Evolutionary conservation across 108 stramenopile species (phyloP), one percentile per base, ranked within the genome.

Genomic region (Cylindrotheca closterium): DNA sequence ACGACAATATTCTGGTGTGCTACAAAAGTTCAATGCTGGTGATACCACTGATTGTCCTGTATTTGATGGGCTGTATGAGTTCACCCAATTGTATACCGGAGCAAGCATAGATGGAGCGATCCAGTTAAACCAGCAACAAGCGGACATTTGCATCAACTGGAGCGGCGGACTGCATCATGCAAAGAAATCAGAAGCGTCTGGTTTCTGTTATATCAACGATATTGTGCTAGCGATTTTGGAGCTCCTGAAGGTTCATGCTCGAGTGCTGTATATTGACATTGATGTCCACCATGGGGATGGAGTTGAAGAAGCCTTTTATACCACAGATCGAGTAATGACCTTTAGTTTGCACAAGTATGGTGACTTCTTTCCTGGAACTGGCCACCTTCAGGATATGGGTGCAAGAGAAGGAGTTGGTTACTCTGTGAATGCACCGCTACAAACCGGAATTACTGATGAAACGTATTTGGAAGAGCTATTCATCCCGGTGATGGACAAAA

Each of bases 261-360:
- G 99, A 10, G 99, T 99, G 19, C 87, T 99, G 17, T 99, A 99
- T 78, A 91, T 99, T 54, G 99, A 99, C 70, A 99, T 99, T 69
- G 99, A 99, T 81, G 96, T 99, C 10, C 99, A 99, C 71, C 98
- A 99, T 66, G 98, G 98, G 21, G 98, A 99, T 79, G 98, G 98
- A 4, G 98, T 99, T 25, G 96, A 99, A 83, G 99, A 99, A 80
- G 99, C 99, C 24, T 99, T 99, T 74, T 99, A 99, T 84, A 94
- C 93, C 30, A 98, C 98, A 7, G 96, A 99, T 63, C 91, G 98
- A 1, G 99, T 99, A 65, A 99, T 99, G 99, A 99, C 99, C 10
- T 86, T 96, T 17, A 89, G 86, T 62, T 89, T 99, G 75, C 99
- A 99, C 89, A 98, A 99, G 76, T 99, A 97, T 71, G 99, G 98